phyloP scores from a whole-genome alignment of 352 stramenopile species.

The Phytophthora ramorum region DNA sequence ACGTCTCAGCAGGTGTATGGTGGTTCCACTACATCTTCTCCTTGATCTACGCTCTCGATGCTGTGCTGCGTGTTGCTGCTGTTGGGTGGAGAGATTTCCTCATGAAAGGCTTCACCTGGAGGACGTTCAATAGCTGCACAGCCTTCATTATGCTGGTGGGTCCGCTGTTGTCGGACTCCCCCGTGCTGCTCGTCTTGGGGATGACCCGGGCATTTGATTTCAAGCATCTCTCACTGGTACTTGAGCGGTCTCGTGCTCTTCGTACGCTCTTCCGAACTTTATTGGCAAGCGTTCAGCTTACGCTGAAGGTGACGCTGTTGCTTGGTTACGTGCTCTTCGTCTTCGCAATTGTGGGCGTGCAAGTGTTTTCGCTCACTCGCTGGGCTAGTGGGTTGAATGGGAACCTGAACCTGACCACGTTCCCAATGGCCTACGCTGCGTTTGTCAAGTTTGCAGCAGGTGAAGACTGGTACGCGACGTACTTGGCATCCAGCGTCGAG shows the following conservation, averaged over 20 bases:
- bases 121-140: constrained; percentile 75
- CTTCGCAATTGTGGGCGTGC: constrained; percentile 83
- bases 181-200: constrained; percentile 73
- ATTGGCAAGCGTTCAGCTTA: constrained; percentile 65
- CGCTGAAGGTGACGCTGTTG: constrained; percentile 82
- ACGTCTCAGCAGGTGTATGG: constrained; percentile 55
- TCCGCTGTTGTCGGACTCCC: constrained; percentile 63
- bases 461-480: constrained; percentile 87
- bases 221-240: constrained; percentile 80
- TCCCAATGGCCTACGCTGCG: constrained; percentile 70
- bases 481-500: constrained; percentile 69
- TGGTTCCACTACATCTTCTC: constrained; percentile 85
- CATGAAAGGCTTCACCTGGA: constrained; percentile 86
- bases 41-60: constrained; percentile 79
- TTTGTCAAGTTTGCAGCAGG: constrained; percentile 87
- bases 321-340: constrained; percentile 85
- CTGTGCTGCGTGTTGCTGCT: constrained; percentile 68
- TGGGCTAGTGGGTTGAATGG: constrained; percentile 79
- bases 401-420: constrained; percentile 82
- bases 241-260: constrained; percentile 74
- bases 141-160: constrained; percentile 83
- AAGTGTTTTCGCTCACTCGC: constrained; percentile 82
- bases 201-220: constrained; percentile 87
- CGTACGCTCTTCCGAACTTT: constrained; percentile 81
- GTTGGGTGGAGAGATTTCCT: constrained; percentile 85